Conservation (phyloP, 75 land plant genomes). For the Sequoiadendron giganteum region DNA sequence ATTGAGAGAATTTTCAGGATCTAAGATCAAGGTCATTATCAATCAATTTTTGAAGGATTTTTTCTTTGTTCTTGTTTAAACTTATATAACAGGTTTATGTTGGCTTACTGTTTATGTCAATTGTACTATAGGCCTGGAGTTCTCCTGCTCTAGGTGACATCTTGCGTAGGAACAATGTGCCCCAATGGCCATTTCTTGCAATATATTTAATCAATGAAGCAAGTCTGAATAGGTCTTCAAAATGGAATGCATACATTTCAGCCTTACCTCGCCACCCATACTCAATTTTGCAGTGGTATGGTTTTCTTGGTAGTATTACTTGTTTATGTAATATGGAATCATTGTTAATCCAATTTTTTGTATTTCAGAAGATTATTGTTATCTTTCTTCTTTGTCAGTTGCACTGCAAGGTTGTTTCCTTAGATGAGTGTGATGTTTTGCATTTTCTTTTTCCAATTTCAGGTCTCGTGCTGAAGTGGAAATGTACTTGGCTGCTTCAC, state of each 20-base stretch:
- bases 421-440: conserved; percentile 27
- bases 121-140: conserved; percentile 66
- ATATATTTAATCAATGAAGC: conserved; percentile 88
- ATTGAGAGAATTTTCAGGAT: not conserved
- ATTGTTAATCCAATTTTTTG: not conserved
- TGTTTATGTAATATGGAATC: not conserved
- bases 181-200: conserved; percentile 93
- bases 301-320: not conserved
- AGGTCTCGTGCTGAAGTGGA: conserved; percentile 85
- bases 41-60: not conserved
- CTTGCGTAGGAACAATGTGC: conserved; percentile 51
- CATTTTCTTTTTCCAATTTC: conserved; percentile 35
- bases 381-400: conserved; percentile 2
- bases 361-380: not conserved
- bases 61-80: not conserved
- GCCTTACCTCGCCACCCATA: conserved; percentile 85
- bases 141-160: conserved; percentile 63
- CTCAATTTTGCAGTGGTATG: conserved; percentile 85
- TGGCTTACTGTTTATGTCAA: not conserved
- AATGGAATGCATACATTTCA: conserved; percentile 80
- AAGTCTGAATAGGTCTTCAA: conserved; percentile 54
- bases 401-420: conserved; percentile 23
- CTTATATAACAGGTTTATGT: not conserved
- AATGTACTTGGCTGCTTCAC: conserved; percentile 72
- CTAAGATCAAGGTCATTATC: not conserved